These are phyloP conservation scores for Mycogone perniciosa DNA, from an alignment of 2,329 filamentous ascomycete species.

Conservation along the genomic window DNA sequence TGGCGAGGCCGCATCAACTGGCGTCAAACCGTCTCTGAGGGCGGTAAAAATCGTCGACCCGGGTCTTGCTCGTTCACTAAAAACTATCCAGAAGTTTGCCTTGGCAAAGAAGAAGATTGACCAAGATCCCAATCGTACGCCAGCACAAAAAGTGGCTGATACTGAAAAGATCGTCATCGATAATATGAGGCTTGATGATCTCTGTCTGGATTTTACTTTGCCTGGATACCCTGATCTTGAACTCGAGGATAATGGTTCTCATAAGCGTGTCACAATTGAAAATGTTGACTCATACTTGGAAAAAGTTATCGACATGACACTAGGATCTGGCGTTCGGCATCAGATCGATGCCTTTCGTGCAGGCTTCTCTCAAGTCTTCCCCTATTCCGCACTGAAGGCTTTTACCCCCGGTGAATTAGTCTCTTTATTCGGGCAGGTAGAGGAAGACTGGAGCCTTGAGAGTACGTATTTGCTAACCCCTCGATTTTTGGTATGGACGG, in stretches of 20 bases:
- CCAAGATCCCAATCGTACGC: constrained; percentile 57
- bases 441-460: constrained; percentile 96
- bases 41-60: constrained; percentile 86
- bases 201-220: constrained; percentile 89
- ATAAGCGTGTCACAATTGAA: constrained; percentile 73
- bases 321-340: constrained; percentile 78
- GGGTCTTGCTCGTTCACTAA: constrained; percentile 76
- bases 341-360: constrained; percentile 87
- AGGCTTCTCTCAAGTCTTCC: constrained; percentile 94
- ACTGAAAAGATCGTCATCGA: constrained; percentile 67
- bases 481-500: neutral
- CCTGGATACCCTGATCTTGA: constrained; percentile 88
- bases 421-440: constrained; percentile 83
- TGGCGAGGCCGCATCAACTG: constrained; percentile 56
- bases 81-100: constrained; percentile 80
- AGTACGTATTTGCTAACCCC: constrained; percentile 53
- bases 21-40: constrained; percentile 75
- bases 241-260: constrained; percentile 66
- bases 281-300: constrained; percentile 90
- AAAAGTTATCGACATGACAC: constrained; percentile 82
- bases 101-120: constrained; percentile 77
- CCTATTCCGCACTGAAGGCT: constrained; percentile 82
- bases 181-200: constrained; percentile 72
- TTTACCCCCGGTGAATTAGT: constrained; percentile 95
- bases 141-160: constrained; percentile 64